phyloP scores from a whole-genome alignment of 2,329 filamentous ascomycete species.

The Capronia americana region DNA sequence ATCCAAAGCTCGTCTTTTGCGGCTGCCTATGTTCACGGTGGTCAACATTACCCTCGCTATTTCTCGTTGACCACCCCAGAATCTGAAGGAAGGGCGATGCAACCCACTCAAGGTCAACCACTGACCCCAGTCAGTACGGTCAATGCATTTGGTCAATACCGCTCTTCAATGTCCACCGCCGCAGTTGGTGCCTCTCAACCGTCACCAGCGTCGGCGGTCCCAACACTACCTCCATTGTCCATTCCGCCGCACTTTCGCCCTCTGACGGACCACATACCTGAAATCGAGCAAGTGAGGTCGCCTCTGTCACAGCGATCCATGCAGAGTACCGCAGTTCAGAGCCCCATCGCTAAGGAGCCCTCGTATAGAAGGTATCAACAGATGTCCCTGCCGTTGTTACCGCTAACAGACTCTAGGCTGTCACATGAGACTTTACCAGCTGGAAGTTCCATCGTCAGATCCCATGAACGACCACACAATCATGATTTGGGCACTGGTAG shows the following conservation, averaged over 20 bases:
- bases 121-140: conserved; percentile 14
- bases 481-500: background rate
- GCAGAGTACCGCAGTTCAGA: conserved; percentile 9
- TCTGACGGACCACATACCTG: background rate
- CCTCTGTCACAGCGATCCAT: conserved; percentile 12
- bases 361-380: conserved; percentile 13
- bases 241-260: conserved; percentile 13
- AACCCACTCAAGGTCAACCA: conserved; percentile 8
- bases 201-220: background rate
- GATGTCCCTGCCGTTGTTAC: background rate
- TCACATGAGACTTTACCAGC: conserved; percentile 14
- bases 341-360: background rate
- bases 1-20: conserved; percentile 18
- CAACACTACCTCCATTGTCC: conserved; percentile 8
- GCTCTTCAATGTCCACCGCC: background rate
- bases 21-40: conserved; percentile 11
- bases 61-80: conserved; percentile 23
- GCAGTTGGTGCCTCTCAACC: background rate
- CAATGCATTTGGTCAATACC: conserved; percentile 7
- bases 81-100: conserved; percentile 20
- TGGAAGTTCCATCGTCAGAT: background rate
- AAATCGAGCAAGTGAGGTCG: conserved; percentile 6
- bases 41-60: conserved; percentile 7
- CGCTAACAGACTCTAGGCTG: conserved; percentile 10
- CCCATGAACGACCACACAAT: conserved; percentile 32